These are phyloP conservation scores for Cudoniella acicularis DNA, from an alignment of 495 filamentous ascomycete genomes.

Conservation along the genomic window DNA sequence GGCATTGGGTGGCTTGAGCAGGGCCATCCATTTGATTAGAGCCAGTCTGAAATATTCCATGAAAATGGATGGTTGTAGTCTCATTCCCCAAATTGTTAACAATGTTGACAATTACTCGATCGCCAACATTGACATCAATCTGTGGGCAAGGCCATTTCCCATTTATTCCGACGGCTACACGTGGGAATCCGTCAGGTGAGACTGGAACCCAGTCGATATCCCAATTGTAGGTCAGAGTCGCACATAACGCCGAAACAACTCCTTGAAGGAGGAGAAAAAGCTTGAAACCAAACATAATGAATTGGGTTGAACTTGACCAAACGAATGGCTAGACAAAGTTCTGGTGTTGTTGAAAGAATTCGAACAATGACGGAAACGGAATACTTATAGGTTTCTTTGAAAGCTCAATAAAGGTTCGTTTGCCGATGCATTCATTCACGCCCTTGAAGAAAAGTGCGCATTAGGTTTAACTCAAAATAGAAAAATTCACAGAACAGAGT, in stretches of 20 bases:
- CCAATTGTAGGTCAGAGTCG: conserved; percentile 57
- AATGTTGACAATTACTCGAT: conserved; percentile 64
- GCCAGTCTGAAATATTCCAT: conserved; percentile 60
- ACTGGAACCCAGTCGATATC: conserved; percentile 69
- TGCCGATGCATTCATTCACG: too few species aligned
- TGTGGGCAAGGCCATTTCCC: conserved; percentile 67
- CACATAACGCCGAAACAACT: background rate
- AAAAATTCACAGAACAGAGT: too few species aligned
- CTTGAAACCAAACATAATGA: background rate
- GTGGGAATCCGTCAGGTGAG: conserved; percentile 63
- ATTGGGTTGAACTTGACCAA: too few species aligned
- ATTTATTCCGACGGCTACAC: conserved; percentile 78
- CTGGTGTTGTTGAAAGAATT: too few species aligned
- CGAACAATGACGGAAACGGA: too few species aligned
- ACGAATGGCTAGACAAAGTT: too few species aligned
- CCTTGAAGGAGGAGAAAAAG: background rate
- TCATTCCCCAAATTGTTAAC: conserved; percentile 68
- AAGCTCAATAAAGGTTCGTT: too few species aligned
- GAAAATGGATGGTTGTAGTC: conserved; percentile 60
- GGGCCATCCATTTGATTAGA: conserved; percentile 63
- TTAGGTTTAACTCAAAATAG: too few species aligned
- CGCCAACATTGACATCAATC: conserved; percentile 65
- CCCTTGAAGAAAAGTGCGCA: too few species aligned
- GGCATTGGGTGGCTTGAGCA: conserved; percentile 54
- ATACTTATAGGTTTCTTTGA: too few species aligned